Evolutionary conservation across 352 stramenopile genomes (phyloP).

Genomic region (Phytophthora sansomeana): DNA sequence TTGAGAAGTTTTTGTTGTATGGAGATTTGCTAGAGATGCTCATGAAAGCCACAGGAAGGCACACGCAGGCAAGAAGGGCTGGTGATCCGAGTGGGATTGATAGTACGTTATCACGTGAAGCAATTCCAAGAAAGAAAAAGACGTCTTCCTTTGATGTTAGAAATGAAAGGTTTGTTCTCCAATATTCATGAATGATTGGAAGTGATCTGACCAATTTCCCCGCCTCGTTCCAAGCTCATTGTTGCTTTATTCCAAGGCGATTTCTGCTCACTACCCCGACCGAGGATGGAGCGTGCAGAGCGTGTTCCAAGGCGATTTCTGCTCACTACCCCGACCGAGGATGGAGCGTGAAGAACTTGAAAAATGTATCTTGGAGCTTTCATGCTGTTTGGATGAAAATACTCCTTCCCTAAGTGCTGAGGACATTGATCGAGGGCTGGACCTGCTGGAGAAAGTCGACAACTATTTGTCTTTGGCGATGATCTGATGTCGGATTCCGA

Average conservation of each 20-base stretch:
- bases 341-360: background rate
- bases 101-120: no score
- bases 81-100: no score
- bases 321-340: background rate
- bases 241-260: background rate
- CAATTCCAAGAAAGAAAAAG: background rate
- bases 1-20: no score
- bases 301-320: no score
- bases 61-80: no score
- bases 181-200: background rate
- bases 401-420: background rate
- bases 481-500: background rate
- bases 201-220: background rate
- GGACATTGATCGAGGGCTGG: constrained; percentile 15
- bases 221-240: background rate
- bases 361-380: background rate
- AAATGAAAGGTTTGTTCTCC: background rate
- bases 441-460: constrained; percentile 24
- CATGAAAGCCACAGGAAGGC: no score
- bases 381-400: background rate
- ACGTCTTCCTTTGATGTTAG: background rate
- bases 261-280: no score
- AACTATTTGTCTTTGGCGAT: constrained; percentile 20
- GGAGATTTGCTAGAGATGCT: no score
- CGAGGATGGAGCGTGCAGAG: background rate